These are phyloP conservation scores for Davidsoniella australis DNA, from an alignment of 2,329 filamentous ascomycete genomes.

Conservation along the genomic window DNA sequence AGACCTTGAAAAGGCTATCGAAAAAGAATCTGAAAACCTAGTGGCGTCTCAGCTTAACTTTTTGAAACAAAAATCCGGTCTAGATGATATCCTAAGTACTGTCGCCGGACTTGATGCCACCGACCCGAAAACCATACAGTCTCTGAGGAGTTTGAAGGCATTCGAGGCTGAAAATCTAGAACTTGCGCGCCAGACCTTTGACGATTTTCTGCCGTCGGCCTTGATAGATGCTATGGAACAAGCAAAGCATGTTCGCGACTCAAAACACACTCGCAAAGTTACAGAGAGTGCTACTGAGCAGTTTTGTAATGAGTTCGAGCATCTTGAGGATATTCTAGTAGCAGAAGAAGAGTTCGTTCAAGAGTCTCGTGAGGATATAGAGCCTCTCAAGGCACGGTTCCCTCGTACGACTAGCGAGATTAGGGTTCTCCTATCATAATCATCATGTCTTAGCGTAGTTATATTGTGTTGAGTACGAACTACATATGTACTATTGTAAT, in stretches of 20 bases:
- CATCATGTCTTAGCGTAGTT: background rate
- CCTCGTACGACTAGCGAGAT: conserved; percentile 44
- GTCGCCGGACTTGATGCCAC: conserved; percentile 21
- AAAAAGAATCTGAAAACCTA: conserved; percentile 38
- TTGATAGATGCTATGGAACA: conserved; percentile 83
- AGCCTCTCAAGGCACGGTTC: conserved; percentile 29
- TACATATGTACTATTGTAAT: background rate
- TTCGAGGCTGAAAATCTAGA: conserved; percentile 46
- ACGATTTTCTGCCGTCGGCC: conserved; percentile 83
- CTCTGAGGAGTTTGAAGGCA: conserved; percentile 31
- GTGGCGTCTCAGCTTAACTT: conserved; percentile 53
- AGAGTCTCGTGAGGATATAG: conserved; percentile 16
- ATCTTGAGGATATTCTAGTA: conserved; percentile 33
- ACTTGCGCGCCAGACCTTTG: conserved; percentile 56
- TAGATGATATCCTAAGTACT: conserved; percentile 40
- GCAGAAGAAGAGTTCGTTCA: conserved; percentile 22
- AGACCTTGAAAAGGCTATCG: conserved; percentile 39
- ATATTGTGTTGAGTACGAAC: background rate
- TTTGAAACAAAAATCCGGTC: conserved; percentile 57
- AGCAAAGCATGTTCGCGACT: conserved; percentile 55
- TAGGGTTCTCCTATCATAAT: conserved; percentile 37
- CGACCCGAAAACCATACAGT: conserved; percentile 24
- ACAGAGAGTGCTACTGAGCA: conserved; percentile 67
- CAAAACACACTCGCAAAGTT: conserved; percentile 53
- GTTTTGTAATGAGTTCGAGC: conserved; percentile 74